Percentiles rank a stretch among this genome's conserved stretches.
phyloP scores from a whole-genome alignment of 2,329 filamentous ascomycete species.

The Emmonsiellopsis sp. region DNA sequence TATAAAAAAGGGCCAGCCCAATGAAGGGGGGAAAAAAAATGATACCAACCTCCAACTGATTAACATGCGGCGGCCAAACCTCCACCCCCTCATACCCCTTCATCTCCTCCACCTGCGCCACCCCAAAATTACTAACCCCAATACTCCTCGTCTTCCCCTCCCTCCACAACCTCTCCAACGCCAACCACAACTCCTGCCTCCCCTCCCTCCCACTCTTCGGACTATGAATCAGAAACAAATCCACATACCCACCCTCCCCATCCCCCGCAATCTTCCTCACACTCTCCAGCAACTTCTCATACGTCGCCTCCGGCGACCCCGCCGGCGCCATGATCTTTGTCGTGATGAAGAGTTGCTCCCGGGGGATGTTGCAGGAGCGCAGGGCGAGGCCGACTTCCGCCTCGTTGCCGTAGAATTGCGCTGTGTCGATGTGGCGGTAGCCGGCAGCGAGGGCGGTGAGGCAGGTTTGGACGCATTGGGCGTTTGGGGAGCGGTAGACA shows the following conservation, averaged over 20 bases:
- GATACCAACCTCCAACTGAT: slow-evolving; percentile 59
- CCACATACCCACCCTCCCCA: slow-evolving; percentile 53
- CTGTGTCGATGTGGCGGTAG: slow-evolving; percentile 45
- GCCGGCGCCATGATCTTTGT: slow-evolving; percentile 56
- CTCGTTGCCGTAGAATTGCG: slow-evolving; percentile 64
- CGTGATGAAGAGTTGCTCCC: slow-evolving; percentile 58
- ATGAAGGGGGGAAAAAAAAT: slow-evolving; percentile 3
- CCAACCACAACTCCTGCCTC: slow-evolving; percentile 56
- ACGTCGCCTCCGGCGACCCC: slow-evolving; percentile 49
- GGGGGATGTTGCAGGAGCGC: slow-evolving; percentile 38
- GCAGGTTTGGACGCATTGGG: slow-evolving; percentile 50
- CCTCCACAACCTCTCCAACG: slow-evolving; percentile 52
- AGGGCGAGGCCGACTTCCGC: slow-evolving; percentile 56
- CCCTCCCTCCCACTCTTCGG: slow-evolving; percentile 47
- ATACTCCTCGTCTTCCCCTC: slow-evolving; percentile 56
- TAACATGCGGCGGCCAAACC: slow-evolving; percentile 61
- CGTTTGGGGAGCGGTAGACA: slow-evolving; percentile 53
- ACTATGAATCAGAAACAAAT: slow-evolving; percentile 63
- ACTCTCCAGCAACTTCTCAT: slow-evolving; percentile 51
- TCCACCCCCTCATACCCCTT: slow-evolving; percentile 48
- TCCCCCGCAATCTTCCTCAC: slow-evolving; percentile 51
- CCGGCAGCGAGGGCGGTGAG: slow-evolving; percentile 44
- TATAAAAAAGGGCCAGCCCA: slow-evolving; percentile 15
- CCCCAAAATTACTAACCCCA: slow-evolving; percentile 64
- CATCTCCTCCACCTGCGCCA: slow-evolving; percentile 60